Evolutionary conservation across 768 basidiomycete species (phyloP), one percentile per base, ranked within the genome.

Genomic region (Scleroderma citrinum): DNA sequence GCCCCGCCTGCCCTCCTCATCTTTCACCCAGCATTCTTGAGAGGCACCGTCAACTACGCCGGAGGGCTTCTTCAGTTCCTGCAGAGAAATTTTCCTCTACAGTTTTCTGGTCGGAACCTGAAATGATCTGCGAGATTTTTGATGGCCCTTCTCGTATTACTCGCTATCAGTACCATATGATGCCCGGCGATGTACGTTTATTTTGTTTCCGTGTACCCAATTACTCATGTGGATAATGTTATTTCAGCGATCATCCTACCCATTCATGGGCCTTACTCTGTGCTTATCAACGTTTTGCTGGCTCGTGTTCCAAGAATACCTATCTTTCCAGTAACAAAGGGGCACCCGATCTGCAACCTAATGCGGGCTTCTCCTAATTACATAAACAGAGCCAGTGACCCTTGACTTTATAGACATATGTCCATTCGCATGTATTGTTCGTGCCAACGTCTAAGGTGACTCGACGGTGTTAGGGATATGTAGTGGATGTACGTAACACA

Each of bases 61-160:
- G 44, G 30, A 46, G 35, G 26, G 17, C 46, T 47, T 38, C 44
- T 50, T 35, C 43, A 45, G 16, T 51, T 35, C 47, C 51, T 1
- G 7, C 42, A 32, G 31, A 19, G 17, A 44, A 32, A 8, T 31
- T 31, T 29, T 50, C 54, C 10, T 51, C 34, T 26, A 35, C 39
- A 39, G 21, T 56, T 50, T 53, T 59, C n/a, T 32, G 32, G 5
- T 52, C 61, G 30, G 56, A 63, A 12, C 62, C 70, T 19, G 66
- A 71, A 31, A 62, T 65, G 14, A 48, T 71, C 20, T 58, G 64
- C 23, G 62, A 70, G 54, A 45, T 74, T 14, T 78, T 77, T 50
- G 75, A 76, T 23, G 76, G 76, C 3, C 77, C 77, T 16, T 75
- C 76, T 5, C 65, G 69, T 24, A 54, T 59, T 36, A 53, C 36